phyloP scores from a whole-genome alignment of 73 alveolate genomes.

The Tetrahymena borealis region DNA sequence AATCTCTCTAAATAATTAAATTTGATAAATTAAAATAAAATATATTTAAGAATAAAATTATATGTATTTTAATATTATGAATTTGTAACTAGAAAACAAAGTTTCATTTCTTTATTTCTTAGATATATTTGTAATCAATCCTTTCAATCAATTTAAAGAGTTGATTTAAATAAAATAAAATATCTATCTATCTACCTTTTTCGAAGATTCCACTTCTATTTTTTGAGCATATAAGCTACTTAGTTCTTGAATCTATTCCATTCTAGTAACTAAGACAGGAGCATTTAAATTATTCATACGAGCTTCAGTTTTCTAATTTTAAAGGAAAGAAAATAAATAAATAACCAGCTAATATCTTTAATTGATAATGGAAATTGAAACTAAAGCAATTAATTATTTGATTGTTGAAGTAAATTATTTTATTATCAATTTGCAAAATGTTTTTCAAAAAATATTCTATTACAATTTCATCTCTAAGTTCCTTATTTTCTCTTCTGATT shows the following conservation, averaged over 20 bases:
- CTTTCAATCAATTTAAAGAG: background rate
- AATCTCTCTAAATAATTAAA: background rate
- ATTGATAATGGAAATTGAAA: background rate
- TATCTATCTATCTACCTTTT: background rate
- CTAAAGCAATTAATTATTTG: too few species aligned
- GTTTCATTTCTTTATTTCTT: too few species aligned
- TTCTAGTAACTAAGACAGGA: background rate
- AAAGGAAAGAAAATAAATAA: background rate
- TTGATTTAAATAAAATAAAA: background rate
- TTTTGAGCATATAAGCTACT: background rate
- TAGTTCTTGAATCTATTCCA: background rate
- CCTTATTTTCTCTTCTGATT: background rate
- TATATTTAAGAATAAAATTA: too few species aligned
- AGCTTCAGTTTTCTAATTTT: background rate
- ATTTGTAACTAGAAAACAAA: too few species aligned
- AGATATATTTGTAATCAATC: too few species aligned
- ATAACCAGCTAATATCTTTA: background rate
- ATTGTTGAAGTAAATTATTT: too few species aligned
- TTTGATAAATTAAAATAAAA: background rate
- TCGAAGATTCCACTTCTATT: background rate
- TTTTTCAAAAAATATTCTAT: too few species aligned
- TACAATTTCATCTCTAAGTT: background rate
- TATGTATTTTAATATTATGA: too few species aligned
- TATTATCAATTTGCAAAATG: too few species aligned
- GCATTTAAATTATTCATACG: background rate